phyloP scores from a whole-genome alignment of 768 basidiomycete species.

The Suillus bovinus region DNA sequence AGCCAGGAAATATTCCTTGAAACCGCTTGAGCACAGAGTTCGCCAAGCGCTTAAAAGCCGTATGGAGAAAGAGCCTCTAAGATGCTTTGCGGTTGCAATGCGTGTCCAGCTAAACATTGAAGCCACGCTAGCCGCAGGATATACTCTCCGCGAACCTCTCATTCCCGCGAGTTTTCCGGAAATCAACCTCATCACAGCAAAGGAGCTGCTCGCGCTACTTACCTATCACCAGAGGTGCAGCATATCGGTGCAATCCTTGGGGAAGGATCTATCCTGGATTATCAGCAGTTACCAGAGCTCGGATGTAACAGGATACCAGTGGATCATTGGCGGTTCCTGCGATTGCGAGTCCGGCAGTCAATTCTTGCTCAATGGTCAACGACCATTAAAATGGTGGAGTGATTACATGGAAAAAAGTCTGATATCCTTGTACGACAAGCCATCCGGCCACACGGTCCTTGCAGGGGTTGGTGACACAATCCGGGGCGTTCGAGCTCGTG shows the following conservation, averaged over 20 bases:
- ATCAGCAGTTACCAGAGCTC: background rate
- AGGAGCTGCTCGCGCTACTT: slow-evolving; percentile 18
- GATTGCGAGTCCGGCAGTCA: background rate
- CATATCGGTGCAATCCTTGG: slow-evolving; percentile 3
- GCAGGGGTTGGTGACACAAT: background rate
- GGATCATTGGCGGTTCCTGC: slow-evolving; percentile 3
- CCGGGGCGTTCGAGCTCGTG: background rate
- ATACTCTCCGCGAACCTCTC: slow-evolving; percentile 24
- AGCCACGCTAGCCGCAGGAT: slow-evolving; percentile 23
- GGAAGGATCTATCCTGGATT: slow-evolving; percentile 11
- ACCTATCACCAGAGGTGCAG: slow-evolving; percentile 14
- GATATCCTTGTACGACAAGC: slow-evolving; percentile 9
- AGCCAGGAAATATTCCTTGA: slow-evolving; percentile 11
- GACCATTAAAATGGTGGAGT: slow-evolving; percentile 10
- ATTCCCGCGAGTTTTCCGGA: slow-evolving; percentile 19
- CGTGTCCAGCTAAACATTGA: slow-evolving; percentile 21
- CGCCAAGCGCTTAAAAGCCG: slow-evolving; percentile 17
- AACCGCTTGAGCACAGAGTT: slow-evolving; percentile 13
- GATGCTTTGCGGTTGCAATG: slow-evolving; percentile 28
- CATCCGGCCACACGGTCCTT: slow-evolving; percentile 2
- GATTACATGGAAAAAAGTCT: slow-evolving; percentile 11
- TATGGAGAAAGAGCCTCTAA: slow-evolving; percentile 20
- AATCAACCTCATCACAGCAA: slow-evolving; percentile 24
- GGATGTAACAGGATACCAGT: background rate
- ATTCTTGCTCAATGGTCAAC: background rate